phyloP scores from a whole-genome alignment of 768 basidiomycete genomes.

The Trametes punicea region DNA sequence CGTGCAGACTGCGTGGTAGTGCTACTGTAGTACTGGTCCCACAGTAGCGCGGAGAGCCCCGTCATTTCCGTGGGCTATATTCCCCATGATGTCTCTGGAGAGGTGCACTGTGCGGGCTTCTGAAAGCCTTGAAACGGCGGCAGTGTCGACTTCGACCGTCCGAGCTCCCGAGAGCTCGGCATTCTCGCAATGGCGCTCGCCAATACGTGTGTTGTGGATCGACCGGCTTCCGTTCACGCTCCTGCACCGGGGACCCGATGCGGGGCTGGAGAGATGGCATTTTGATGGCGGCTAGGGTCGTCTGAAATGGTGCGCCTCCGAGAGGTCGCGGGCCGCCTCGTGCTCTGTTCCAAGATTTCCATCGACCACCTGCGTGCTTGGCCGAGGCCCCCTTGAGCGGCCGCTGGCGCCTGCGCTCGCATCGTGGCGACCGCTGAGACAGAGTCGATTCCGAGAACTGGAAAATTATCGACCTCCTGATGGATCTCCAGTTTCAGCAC shows the following conservation, averaged over 20 bases:
- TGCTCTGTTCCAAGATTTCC: neutral
- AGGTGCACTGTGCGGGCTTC: no score
- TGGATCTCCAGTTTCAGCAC: neutral
- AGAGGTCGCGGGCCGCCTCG: conserved; percentile 1
- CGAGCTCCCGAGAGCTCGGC: neutral
- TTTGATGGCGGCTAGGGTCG: neutral
- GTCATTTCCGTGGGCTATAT: no score
- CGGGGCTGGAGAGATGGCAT: conserved; percentile 1
- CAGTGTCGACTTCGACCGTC: no score
- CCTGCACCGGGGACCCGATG: neutral
- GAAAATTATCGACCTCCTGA: conserved; percentile 2
- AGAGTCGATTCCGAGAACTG: neutral
- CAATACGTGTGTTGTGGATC: neutral
- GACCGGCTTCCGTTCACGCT: neutral
- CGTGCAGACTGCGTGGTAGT: no score
- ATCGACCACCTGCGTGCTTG: neutral
- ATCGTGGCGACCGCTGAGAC: conserved; percentile 8
- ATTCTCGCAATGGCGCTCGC: neutral
- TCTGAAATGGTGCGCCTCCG: conserved; percentile 6
- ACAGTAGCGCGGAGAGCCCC: no score
- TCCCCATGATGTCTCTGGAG: no score
- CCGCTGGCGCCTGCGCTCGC: neutral
- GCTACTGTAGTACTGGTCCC: no score
- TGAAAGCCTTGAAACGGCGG: no score
- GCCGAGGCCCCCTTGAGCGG: neutral